Conservation (phyloP, 2,329 filamentous ascomycete species). For the Thielaviopsis euricoi region DNA sequence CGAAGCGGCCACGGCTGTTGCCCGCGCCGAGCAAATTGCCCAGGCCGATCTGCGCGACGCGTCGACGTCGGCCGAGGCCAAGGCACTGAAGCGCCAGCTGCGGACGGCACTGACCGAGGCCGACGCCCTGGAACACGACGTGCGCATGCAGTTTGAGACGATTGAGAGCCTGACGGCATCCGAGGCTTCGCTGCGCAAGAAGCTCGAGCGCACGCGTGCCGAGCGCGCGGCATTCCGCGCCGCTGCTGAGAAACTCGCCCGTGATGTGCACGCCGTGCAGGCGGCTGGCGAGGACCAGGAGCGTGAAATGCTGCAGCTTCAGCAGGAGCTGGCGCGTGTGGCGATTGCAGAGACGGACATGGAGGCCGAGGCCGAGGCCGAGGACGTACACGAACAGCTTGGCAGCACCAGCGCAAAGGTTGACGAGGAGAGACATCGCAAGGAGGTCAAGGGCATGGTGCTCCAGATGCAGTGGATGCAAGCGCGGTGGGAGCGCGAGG, state of each 20-base stretch:
- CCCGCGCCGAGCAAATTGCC: slow-evolving; percentile 18
- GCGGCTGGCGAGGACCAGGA: slow-evolving; percentile 17
- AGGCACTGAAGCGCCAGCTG: slow-evolving; percentile 42
- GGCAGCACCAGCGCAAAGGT: slow-evolving; percentile 21
- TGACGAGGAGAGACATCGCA: slow-evolving; percentile 44
- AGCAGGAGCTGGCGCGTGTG: slow-evolving; percentile 17
- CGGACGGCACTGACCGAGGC: slow-evolving; percentile 46
- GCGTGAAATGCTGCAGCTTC: background rate
- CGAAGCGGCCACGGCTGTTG: slow-evolving; percentile 24
- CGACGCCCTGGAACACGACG: slow-evolving; percentile 55
- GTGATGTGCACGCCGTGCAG: slow-evolving; percentile 31
- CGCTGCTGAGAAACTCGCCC: slow-evolving; percentile 37
- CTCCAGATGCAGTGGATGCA: slow-evolving; percentile 88
- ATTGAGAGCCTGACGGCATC: slow-evolving; percentile 39
- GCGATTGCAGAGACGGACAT: slow-evolving; percentile 14
- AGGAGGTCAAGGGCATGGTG: slow-evolving; percentile 64
- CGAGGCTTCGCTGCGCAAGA: slow-evolving; percentile 44
- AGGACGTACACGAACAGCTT: background rate
- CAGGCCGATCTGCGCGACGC: slow-evolving; percentile 18
- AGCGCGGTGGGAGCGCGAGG: slow-evolving; percentile 64
- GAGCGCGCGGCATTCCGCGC: slow-evolving; percentile 42
- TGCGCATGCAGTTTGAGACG: slow-evolving; percentile 50
- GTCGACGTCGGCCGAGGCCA: slow-evolving; percentile 35
- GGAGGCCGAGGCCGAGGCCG: slow-evolving; percentile 16
- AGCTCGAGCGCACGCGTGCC: slow-evolving; percentile 53